phyloP scores from a whole-genome alignment of 441 rosid genomes.

The Erysimum pusillum region DNA sequence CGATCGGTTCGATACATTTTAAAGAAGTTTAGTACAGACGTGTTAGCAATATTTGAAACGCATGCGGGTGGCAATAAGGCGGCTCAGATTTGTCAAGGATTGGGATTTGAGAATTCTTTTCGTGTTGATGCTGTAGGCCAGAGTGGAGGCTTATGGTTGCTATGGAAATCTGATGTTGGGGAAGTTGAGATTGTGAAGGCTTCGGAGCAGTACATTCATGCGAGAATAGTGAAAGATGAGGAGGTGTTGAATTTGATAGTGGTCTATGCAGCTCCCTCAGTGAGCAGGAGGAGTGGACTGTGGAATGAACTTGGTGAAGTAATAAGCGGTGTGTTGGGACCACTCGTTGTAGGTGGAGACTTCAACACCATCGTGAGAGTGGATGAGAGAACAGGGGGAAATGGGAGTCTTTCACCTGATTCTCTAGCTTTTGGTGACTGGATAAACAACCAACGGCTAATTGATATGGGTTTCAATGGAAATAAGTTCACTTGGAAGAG shows the following conservation, averaged over 20 bases:
- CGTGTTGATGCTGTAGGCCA: not conserved
- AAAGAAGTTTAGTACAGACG: not conserved
- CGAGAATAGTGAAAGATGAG: too few species aligned
- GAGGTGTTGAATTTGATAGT: too few species aligned
- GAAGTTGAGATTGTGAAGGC: too few species aligned
- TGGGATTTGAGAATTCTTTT: not conserved
- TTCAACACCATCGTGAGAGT: not conserved
- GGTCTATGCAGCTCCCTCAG: too few species aligned
- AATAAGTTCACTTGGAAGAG: not conserved
- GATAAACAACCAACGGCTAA: not conserved
- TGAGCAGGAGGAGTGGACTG: not conserved
- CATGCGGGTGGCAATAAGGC: not conserved
- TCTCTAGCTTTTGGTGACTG: not conserved
- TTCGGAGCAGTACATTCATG: too few species aligned
- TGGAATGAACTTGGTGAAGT: too few species aligned
- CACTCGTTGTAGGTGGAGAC: not conserved
- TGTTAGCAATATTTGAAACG: not conserved
- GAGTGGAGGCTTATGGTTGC: not conserved
- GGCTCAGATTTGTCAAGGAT: not conserved
- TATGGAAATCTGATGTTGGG: not conserved
- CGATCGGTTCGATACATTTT: not conserved
- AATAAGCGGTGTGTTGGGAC: too few species aligned
- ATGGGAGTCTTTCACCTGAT: not conserved
- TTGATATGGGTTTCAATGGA: not conserved
- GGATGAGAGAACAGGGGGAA: not conserved